A percentile compares a stretch with the other conserved stretches of the same genome.
Conservation (phyloP, 2,329 filamentous ascomycete genomes). For the Aspergillus felis region DNA sequence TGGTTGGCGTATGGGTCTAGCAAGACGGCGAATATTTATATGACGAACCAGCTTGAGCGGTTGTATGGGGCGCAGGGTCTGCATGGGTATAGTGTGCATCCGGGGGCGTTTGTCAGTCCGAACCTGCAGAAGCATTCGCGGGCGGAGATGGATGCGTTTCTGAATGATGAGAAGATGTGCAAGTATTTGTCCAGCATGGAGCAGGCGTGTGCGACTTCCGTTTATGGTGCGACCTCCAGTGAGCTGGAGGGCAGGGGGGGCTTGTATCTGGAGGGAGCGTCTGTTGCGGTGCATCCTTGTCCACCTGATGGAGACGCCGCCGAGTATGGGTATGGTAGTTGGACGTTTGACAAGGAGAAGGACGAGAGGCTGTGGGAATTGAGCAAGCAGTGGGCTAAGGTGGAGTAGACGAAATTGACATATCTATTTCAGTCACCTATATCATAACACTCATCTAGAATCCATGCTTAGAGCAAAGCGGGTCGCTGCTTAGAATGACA, state of each 20-base stretch:
- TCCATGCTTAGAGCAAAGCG: too few relatives aligned
- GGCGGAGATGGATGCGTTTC: background rate
- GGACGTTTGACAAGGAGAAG: constrained; percentile 18
- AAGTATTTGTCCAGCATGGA: background rate
- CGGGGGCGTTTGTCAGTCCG: constrained; percentile 30
- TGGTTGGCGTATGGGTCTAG: constrained; percentile 45
- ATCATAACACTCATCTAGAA: too few relatives aligned
- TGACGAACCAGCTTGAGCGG: constrained; percentile 51
- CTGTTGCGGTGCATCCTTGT: background rate
- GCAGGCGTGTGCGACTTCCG: background rate
- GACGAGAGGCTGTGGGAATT: background rate
- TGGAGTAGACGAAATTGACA: background rate
- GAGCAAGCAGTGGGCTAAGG: background rate
- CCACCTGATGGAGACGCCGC: background rate
- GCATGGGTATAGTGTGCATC: constrained; percentile 45
- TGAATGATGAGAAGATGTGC: background rate
- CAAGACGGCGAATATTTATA: constrained; percentile 52
- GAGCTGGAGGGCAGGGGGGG: background rate
- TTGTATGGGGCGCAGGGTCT: constrained; percentile 44
- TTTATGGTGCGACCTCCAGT: background rate
- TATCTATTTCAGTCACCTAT: too few relatives aligned
- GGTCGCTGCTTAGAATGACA: too few relatives aligned
- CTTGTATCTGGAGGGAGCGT: background rate
- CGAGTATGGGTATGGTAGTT: background rate
- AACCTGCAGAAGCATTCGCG: background rate